phyloP scores from a whole-genome alignment of 352 stramenopile species.

The Aphanomyces cochlioides region DNA sequence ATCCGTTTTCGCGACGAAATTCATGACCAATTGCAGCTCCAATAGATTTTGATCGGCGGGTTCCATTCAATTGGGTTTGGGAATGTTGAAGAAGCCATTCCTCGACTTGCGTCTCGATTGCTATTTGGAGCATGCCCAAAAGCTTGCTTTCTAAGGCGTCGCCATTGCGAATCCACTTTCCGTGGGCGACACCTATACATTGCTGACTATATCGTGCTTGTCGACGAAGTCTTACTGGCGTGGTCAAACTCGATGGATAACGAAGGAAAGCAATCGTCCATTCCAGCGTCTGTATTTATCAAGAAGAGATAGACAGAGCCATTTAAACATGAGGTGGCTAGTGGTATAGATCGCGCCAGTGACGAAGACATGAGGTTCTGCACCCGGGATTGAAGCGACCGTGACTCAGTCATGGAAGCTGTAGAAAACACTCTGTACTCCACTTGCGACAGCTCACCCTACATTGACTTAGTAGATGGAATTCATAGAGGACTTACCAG shows the following conservation, averaged over 20 bases:
- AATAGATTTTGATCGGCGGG: not conserved
- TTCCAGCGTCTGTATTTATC: not conserved
- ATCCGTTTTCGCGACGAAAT: conserved; percentile 20
- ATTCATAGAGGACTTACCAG: too few relatives aligned
- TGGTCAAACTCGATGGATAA: not conserved
- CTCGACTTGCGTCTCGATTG: conserved; percentile 13
- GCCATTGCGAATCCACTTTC: conserved; percentile 9
- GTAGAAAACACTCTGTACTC: not conserved
- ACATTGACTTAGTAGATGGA: not conserved
- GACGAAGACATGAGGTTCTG: not conserved
- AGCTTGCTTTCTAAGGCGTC: not conserved
- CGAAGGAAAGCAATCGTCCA: not conserved
- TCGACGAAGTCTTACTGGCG: not conserved
- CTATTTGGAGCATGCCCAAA: not conserved
- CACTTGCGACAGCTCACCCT: not conserved
- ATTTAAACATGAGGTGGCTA: not conserved
- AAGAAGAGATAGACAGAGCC: conserved; percentile 2
- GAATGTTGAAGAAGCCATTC: conserved; percentile 21
- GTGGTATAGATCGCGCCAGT: not conserved
- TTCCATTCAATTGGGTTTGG: not conserved
- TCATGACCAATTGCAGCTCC: not conserved
- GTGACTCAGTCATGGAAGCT: not conserved
- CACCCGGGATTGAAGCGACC: not conserved
- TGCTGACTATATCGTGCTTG: not conserved
- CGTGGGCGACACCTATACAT: conserved; percentile 8